Evolutionary conservation across 805 yeast species (phyloP).

Genomic region (Barnettozyma salicaria): DNA sequence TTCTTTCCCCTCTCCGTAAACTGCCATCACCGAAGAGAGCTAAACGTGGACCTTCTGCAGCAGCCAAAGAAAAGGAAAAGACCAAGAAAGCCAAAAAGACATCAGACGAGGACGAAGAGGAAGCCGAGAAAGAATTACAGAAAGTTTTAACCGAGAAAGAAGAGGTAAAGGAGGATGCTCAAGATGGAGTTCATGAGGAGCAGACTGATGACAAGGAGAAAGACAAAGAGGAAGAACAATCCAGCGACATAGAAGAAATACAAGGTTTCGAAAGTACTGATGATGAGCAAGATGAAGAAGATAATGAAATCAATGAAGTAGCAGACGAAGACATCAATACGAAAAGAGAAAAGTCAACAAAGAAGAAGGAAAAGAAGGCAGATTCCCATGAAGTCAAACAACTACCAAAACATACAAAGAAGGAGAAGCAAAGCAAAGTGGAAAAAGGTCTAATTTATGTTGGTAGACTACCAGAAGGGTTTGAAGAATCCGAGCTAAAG

Average conservation of each 20-base stretch:
- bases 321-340: slow-evolving; percentile 19
- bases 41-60: slow-evolving; percentile 10
- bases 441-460: slow-evolving; percentile 73
- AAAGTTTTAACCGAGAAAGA: neutral
- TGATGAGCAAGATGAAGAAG: slow-evolving; percentile 27
- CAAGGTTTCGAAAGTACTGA: slow-evolving; percentile 18
- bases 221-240: slow-evolving; percentile 10
- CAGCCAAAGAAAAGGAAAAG: too few relatives aligned
- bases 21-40: slow-evolving; percentile 8
- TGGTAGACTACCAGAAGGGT: slow-evolving; percentile 90
- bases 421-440: slow-evolving; percentile 18
- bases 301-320: slow-evolving; percentile 18
- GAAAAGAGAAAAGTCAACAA: neutral
- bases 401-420: slow-evolving; percentile 17
- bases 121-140: neutral
- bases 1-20: slow-evolving; percentile 6
- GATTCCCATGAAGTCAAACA: slow-evolving; percentile 22
- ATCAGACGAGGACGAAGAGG: slow-evolving; percentile 17
- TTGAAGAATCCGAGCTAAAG: slow-evolving; percentile 70
- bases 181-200: slow-evolving; percentile 11
- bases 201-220: slow-evolving; percentile 7
- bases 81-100: slow-evolving; percentile 22
- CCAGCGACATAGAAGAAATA: slow-evolving; percentile 13
- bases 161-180: slow-evolving; percentile 9
- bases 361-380: slow-evolving; percentile 22